Evolutionary conservation across 2,329 filamentous ascomycete species (phyloP), one percentile per base, ranked within the genome.

Genomic region (Phialophora macrospora): DNA sequence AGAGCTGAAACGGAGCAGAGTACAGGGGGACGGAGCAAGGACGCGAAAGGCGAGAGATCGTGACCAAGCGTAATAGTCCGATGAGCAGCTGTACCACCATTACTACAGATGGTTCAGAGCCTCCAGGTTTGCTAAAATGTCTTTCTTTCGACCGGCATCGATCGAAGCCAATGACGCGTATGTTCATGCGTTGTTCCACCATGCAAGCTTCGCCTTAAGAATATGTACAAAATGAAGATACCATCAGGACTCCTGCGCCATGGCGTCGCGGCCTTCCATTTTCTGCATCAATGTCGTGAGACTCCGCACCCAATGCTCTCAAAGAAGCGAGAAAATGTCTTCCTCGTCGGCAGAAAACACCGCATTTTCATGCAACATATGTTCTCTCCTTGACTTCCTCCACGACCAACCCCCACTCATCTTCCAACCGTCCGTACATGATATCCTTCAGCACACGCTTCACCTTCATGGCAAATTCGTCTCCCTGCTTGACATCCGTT

Each of bases 361-460:
- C 20, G 6, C 2, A 17, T 32, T 4, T 55, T 55, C 24, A 30
- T 32, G 24, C 24, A 55, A 22, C 24, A 8, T 55, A 28, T 5
- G n/a, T 52, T 28, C 22, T 20, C 52, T 55, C 52, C 34, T 12
- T 44, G 30, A 8, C 12, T n/a, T 90, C 87, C 60, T 85, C 80
- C 41, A 93, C 82, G 41, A 90, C 83, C 62, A 91, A 84, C 41
- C 85, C 88, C 89, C 90, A 93, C 55, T 85, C 80, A 75, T 92
- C 89, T 64, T 88, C 74, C 73, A 84, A 85, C 64, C 84, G 84
- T 66, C 90, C 90, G 76, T 89, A 92, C 88, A 91, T 92, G 78
- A 93, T 91, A 70, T 89, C 87, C 69, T 83, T 81, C 69, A 93
- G 80, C 85, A 85, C 89, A 44, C 78, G 78, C 83, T 91, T 92